Percentiles rank a stretch among this genome's conserved stretches.
phyloP scores from a whole-genome alignment of 78 protist genomes.

The Corallochytrium limacisporum region DNA sequence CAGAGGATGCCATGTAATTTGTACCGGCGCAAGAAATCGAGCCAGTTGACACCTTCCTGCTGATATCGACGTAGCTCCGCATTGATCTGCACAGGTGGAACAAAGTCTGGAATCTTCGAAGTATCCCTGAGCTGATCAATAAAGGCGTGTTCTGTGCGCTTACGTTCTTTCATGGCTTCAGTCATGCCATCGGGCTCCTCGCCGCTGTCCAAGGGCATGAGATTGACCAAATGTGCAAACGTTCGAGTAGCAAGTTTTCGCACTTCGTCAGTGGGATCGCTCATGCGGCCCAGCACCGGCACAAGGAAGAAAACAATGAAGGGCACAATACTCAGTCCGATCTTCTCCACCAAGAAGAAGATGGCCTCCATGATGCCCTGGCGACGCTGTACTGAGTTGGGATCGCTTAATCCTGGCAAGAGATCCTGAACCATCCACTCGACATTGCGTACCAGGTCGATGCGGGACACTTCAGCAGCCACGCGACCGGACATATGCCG shows the following conservation, averaged over 20 bases:
- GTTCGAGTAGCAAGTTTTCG: conserved; percentile 11
- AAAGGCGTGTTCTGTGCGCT: conserved; percentile 8
- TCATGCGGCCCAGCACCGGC: conserved; percentile 4
- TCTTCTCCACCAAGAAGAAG: background rate
- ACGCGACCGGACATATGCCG: background rate
- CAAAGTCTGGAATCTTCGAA: conserved; percentile 2
- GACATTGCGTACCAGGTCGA: background rate
- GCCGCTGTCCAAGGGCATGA: conserved; percentile 44
- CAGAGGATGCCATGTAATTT: conserved; percentile 65
- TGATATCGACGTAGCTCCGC: conserved; percentile 77
- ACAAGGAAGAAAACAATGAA: conserved; percentile 4
- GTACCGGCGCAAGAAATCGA: conserved; percentile 53
- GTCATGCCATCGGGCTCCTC: conserved; percentile 25
- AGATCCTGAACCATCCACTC: background rate
- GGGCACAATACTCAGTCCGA: background rate
- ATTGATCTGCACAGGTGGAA: conserved; percentile 11
- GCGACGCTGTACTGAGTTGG: background rate
- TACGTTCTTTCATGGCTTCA: background rate
- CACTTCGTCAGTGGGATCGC: background rate
- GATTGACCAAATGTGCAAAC: conserved; percentile 25
- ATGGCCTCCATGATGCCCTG: background rate
- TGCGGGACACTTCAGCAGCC: background rate
- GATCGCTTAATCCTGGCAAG: conserved; percentile 1
- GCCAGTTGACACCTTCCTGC: conserved; percentile 83
- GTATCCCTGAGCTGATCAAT: conserved; percentile 41